Evolutionary conservation across 352 stramenopile genomes (phyloP).

Genomic region (Pythium pyrilobum): DNA sequence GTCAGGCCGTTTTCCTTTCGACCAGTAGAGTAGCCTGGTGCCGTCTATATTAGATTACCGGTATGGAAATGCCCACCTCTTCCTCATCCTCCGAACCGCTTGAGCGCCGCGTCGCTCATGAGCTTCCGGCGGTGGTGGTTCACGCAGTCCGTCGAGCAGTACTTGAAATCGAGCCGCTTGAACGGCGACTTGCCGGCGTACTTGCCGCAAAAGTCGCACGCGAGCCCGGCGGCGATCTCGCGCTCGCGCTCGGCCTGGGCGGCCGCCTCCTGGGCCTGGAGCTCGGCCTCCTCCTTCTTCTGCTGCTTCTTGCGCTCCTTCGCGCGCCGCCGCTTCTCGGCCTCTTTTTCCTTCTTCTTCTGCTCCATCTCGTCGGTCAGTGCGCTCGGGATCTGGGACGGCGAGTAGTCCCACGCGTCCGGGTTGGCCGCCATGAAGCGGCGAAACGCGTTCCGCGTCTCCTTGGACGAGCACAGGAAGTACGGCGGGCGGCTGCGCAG

Average conservation of each 20-base stretch:
- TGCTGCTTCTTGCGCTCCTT: constrained; percentile 90
- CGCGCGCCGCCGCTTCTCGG: constrained; percentile 84
- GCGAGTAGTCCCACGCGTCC: constrained; percentile 71
- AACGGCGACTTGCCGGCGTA: constrained; percentile 87
- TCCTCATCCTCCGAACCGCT: constrained; percentile 51
- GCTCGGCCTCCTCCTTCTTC: constrained; percentile 67
- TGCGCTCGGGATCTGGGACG: constrained; percentile 64
- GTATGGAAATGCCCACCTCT: not conserved
- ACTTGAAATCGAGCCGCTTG: constrained; percentile 89
- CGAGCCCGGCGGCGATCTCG: constrained; percentile 70
- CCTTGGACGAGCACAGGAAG: constrained; percentile 86
- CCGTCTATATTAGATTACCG: too few relatives aligned
- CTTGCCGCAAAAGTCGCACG: constrained; percentile 77
- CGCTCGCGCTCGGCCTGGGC: constrained; percentile 54
- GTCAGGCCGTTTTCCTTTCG: too few relatives aligned
- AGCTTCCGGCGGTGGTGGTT: constrained; percentile 90
- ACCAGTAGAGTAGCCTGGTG: too few relatives aligned
- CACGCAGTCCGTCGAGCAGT: constrained; percentile 93
- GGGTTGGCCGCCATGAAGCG: constrained; percentile 79
- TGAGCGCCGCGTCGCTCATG: constrained; percentile 89
- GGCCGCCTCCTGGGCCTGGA: constrained; percentile 63
- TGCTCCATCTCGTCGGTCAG: constrained; percentile 81
- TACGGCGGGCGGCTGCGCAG: constrained; percentile 80
- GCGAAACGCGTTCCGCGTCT: constrained; percentile 89
- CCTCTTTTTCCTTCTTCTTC: constrained; percentile 80